phyloP scores from a whole-genome alignment of 768 basidiomycete genomes.

The Tylopilus subfusipes region DNA sequence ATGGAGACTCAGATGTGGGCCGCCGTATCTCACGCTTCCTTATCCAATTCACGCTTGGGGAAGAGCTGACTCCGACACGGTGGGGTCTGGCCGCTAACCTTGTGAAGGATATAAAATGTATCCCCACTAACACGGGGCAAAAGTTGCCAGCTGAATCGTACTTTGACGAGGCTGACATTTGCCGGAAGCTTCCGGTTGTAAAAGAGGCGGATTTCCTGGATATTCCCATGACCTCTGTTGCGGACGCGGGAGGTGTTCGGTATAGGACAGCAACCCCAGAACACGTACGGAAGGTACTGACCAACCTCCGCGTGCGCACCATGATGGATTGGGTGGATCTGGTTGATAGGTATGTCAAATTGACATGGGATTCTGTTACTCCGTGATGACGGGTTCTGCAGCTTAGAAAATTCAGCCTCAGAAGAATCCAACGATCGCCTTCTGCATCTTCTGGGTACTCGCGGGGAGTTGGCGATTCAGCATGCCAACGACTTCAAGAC shows the following conservation, averaged over 20 bases:
- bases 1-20: constrained; percentile 35
- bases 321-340: constrained; percentile 8
- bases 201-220: neutral
- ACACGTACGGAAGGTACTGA: constrained; percentile 5
- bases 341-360: constrained; percentile 28
- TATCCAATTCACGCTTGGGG: constrained; percentile 72
- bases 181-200: constrained; percentile 29
- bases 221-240: neutral
- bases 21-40: constrained; percentile 60
- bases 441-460: constrained; percentile 54
- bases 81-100: constrained; percentile 59
- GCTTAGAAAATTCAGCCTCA: constrained; percentile 9
- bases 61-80: constrained; percentile 39
- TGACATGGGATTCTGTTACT: constrained; percentile 41
- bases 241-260: neutral
- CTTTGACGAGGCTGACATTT: constrained; percentile 82
- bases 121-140: constrained; percentile 75
- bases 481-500: neutral
- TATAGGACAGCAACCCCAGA: neutral
- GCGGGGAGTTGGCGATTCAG: constrained; percentile 32
- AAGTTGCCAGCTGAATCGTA: constrained; percentile 68
- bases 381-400: neutral
- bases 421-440: constrained; percentile 12
- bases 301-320: constrained; percentile 36
- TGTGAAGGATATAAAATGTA: constrained; percentile 51